Base-by-base conservation (phyloP, 768 basidiomycete genomes). In the Xanthoconium stramineum region DNA sequence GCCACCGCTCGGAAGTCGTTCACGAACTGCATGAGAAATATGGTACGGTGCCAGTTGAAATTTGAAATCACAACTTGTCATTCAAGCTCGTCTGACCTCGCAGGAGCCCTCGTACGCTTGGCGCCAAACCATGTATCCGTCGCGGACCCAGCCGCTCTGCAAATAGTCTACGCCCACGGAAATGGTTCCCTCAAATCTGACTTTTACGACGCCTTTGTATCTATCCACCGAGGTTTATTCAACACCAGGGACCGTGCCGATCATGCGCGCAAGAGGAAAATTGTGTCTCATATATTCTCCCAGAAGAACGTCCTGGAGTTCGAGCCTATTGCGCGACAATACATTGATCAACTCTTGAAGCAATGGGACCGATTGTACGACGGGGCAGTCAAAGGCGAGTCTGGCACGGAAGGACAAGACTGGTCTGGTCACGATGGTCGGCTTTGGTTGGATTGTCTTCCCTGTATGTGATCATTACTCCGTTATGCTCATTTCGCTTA, bases 181-280 rank as follows among this genome's bases (percentile, higher is more conserved):
- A 92, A 85, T 54, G 91, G 92, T n/a, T 82, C 88, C 6, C 78
- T 88, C 54, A 94, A 93, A 65, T 82, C 85, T 15, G 66, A 80
- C n/a, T 91, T 91, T 69, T 91, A 88, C 66, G 85, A 88, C 55
- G 83, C 83, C 14, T 92, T 93, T 62, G 88, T 91, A 28, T 85
- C 86, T 30, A 88, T 89, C 55, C 75, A 74, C 33, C 80, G 85
- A 32, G 87, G 88, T 1, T 74, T 91, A 30, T 91, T 91, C 80
- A 90, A 86, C 69, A 89, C 88, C 17, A 83, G 91, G 44, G 82
- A 88, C 65, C 83, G 91, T 33, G 66, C 72, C 7, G 89, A 92
- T 55, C 93, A 96, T 68, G 80, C 89, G 7, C 84, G 93, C 42
- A 96, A 94, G 74, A 85, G 92, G 75, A 96, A 96, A 75, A 90